phyloP scores from a whole-genome alignment of 176 grass and related monocot species.

The Urochloa ruziziensis region DNA sequence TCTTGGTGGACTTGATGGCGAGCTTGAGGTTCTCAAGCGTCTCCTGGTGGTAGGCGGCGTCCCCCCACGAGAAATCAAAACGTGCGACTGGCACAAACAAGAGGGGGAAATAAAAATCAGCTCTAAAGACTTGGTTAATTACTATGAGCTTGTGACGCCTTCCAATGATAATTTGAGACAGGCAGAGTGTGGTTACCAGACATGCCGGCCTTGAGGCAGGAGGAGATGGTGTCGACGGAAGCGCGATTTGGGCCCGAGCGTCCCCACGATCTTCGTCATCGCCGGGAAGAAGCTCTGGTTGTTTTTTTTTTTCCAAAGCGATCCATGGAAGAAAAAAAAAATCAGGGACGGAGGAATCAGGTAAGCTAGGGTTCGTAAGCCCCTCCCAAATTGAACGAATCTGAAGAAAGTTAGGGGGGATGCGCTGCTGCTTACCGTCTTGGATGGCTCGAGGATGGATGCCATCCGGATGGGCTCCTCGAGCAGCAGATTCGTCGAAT shows the following conservation, averaged over 20 bases:
- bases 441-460: slow-evolving; percentile 96
- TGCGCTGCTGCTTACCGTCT: slow-evolving; percentile 45
- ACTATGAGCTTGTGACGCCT: no score
- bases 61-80: slow-evolving; percentile 97
- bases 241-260: slow-evolving; percentile 90
- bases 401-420: neutral
- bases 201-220: slow-evolving; percentile 99
- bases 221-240: slow-evolving; percentile 85
- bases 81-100: slow-evolving; percentile 54
- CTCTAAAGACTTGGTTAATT: no score
- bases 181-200: slow-evolving; percentile 41
- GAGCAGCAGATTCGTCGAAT: slow-evolving; percentile 85
- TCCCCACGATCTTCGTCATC: slow-evolving; percentile 99
- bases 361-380: neutral
- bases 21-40: slow-evolving; percentile 92
- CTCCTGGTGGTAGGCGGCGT: slow-evolving; percentile 92
- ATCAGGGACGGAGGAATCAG: neutral
- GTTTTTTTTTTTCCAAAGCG: neutral
- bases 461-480: slow-evolving; percentile 99
- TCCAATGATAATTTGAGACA: neutral
- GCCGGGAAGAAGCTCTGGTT: slow-evolving; percentile 91
- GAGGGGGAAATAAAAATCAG: no score
- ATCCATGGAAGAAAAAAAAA: neutral
- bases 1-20: slow-evolving; percentile 92
- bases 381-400: neutral